phyloP scores from a whole-genome alignment of 768 basidiomycete species.

The Lentinula raphanica region DNA sequence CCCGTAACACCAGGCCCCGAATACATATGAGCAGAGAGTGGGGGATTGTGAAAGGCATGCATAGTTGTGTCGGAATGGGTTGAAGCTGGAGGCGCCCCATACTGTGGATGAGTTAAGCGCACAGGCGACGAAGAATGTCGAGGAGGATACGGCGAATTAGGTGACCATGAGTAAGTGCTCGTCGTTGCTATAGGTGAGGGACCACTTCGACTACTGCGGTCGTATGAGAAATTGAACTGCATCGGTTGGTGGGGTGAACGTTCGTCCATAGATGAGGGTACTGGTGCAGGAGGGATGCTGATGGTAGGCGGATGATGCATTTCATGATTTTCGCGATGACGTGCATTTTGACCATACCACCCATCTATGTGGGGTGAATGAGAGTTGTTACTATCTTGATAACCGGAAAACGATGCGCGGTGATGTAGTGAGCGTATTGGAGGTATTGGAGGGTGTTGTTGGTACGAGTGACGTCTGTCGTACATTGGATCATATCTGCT shows the following conservation, averaged over 20 bases:
- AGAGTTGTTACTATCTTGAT: not conserved
- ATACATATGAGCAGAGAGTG: constrained; percentile 15
- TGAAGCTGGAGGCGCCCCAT: not conserved
- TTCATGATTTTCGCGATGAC: not conserved
- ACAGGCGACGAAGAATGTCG: constrained; percentile 6
- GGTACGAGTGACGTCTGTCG: not conserved
- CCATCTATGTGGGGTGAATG: not conserved
- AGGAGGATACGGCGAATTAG: not conserved
- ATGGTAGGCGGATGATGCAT: constrained; percentile 4
- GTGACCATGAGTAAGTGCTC: not conserved
- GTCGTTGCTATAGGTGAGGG: not conserved
- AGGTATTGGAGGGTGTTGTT: not conserved
- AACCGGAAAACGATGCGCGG: not conserved
- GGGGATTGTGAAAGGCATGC: constrained; percentile 6
- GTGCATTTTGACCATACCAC: constrained; percentile 1
- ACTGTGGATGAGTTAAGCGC: constrained; percentile 4
- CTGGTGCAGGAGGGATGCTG: constrained; percentile 5
- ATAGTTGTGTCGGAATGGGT: not conserved
- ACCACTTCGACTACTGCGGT: constrained; percentile 4
- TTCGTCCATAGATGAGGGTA: constrained; percentile 1
- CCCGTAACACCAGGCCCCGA: constrained; percentile 8
- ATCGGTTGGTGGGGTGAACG: not conserved
- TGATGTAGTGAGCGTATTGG: not conserved
- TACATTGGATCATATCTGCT: not conserved
- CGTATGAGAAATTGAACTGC: constrained; percentile 10